These are phyloP conservation scores for Musa beccarii DNA, from an alignment of 176 grass and related monocot genomes.

Conservation along the genomic window DNA sequence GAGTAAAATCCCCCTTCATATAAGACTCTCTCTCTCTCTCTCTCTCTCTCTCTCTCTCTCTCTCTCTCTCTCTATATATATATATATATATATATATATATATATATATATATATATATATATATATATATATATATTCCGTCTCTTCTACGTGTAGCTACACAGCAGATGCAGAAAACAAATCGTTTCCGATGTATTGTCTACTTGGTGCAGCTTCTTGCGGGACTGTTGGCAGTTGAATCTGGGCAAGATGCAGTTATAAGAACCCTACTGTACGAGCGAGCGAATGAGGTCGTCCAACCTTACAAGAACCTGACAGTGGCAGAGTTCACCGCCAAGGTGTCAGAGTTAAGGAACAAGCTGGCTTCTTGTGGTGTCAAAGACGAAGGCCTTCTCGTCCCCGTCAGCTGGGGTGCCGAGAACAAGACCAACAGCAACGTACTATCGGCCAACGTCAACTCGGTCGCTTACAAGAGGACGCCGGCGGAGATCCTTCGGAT, in stretches of 20 bases:
- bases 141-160: too few species aligned
- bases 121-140: too few species aligned
- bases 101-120: too few species aligned
- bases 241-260: conserved; percentile 53
- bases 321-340: conserved; percentile 47
- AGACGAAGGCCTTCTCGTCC: conserved; percentile 71
- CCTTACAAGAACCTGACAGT: conserved; percentile 58
- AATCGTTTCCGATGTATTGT: not conserved
- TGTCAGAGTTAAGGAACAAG: conserved; percentile 42
- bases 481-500: conserved; percentile 54
- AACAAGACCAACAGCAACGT: conserved; percentile 44
- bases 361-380: conserved; percentile 56
- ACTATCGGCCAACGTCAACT: conserved; percentile 52
- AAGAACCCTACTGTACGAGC: conserved; percentile 44
- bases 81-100: too few species aligned
- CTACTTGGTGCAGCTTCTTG: conserved; percentile 28
- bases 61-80: too few species aligned
- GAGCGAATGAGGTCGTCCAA: conserved; percentile 22
- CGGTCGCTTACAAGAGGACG: conserved; percentile 47
- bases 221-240: conserved; percentile 44
- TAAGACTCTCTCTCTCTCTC: too few species aligned
- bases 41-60: too few species aligned
- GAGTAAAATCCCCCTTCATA: not conserved
- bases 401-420: conserved; percentile 39
- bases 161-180: too few species aligned